Base-by-base conservation (phyloP, 139 green algal species). In the Yamagishiella unicocca region DNA sequence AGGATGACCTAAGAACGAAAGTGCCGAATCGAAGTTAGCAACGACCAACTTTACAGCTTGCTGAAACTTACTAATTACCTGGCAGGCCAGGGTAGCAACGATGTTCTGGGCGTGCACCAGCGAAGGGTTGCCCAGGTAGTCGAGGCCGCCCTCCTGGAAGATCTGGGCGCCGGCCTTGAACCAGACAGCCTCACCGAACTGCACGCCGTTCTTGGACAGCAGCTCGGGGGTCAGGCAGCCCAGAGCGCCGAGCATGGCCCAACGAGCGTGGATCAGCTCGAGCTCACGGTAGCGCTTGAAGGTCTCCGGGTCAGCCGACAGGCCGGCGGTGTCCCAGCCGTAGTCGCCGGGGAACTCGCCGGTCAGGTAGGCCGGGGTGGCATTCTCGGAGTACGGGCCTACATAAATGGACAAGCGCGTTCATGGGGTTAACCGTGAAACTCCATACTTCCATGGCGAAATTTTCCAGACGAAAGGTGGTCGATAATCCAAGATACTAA, bases 261-360 rank as follows among this genome's bases (percentile, higher is more conserved):
- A 99, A 88, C 98, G 94, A 27, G 95, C 96, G 93, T 99, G 98
- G 92, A 99, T 98, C 54, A 99, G 83, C 95, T 99, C 98, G 68
- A 96, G 84, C 95, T 99, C 96, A 77, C 98, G 94, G 95, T 98
- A 98, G 87, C 93, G 73, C 38, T 76, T 53, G 86, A 93, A 93
- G 82, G 92, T 93, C 88, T 90, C 95, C 61, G 97, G 97, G 95
- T 99, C 96, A 62, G 96, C 95, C 73, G 96, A 98, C 85, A 99
- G 96, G 73, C 97, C 96, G 64, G 95, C 96, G 83, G 96, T 98
- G 93, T 99, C 97, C 96, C 96, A 99, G 91, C 96, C 96, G 88
- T 99, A 99, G 95, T 98, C 96, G 89, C 96, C 96, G 78, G 96
- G 90, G 92, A 95, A 98, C 96, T 98, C 96, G 82, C 96, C 96